Conservation (phyloP, 345 rosid genomes). For the Chamaenerion angustifolium region DNA sequence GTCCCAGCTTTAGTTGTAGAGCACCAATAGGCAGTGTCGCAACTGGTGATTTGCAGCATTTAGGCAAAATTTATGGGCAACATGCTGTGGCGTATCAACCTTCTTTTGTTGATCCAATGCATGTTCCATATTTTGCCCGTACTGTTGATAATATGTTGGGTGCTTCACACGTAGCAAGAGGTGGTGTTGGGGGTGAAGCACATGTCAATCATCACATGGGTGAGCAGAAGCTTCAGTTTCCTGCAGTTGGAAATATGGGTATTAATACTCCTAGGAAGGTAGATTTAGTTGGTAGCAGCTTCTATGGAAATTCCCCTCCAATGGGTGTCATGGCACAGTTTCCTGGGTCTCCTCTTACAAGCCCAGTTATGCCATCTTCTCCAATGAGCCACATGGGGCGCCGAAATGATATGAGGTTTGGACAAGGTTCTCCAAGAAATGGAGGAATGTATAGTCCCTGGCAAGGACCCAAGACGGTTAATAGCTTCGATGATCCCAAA, state of each 20-base stretch:
- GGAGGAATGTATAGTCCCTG: slow-evolving; percentile 54
- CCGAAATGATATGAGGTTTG: slow-evolving; percentile 47
- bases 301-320: slow-evolving; percentile 39
- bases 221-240: slow-evolving; percentile 42
- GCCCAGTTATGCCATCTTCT: slow-evolving; percentile 60
- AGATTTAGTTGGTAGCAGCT: slow-evolving; percentile 24
- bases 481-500: slow-evolving; percentile 43
- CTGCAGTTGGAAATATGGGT: slow-evolving; percentile 28
- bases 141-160: slow-evolving; percentile 34
- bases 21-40: slow-evolving; percentile 15
- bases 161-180: slow-evolving; percentile 24
- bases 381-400: slow-evolving; percentile 42
- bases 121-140: slow-evolving; percentile 61
- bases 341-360: slow-evolving; percentile 51
- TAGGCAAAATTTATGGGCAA: slow-evolving; percentile 36
- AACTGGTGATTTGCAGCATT: slow-evolving; percentile 29
- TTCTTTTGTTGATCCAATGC: slow-evolving; percentile 49
- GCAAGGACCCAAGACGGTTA: slow-evolving; percentile 67
- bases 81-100: slow-evolving; percentile 39
- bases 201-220: slow-evolving; percentile 23
- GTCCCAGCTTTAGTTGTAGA: slow-evolving; percentile 27
- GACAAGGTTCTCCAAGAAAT: slow-evolving; percentile 40
- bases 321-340: slow-evolving; percentile 53
- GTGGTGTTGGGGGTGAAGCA: slow-evolving; percentile 29
- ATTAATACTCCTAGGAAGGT: slow-evolving; percentile 40